phyloP scores from a whole-genome alignment of 2,329 filamentous ascomycete genomes.

The Teratosphaeriaceae sp. region DNA sequence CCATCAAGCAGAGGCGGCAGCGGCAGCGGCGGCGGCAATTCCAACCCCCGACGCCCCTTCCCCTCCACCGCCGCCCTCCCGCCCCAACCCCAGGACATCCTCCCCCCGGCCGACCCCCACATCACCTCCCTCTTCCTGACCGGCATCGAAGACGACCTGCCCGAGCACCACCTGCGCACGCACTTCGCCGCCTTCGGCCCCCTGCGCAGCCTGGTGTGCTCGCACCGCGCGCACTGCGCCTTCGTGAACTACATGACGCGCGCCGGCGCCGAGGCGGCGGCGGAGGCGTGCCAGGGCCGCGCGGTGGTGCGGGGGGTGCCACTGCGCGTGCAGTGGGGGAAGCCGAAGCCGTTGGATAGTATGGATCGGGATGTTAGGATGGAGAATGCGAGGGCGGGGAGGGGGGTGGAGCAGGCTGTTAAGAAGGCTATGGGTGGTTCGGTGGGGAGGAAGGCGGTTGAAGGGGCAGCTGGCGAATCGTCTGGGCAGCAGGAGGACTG shows the following conservation, averaged over 20 bases:
- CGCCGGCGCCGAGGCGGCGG: conserved; percentile 77
- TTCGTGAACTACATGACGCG: conserved; percentile 92
- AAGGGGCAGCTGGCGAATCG: conserved; percentile 38
- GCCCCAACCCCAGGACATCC: conserved; percentile 75
- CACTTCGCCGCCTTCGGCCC: conserved; percentile 88
- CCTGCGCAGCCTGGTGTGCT: conserved; percentile 88
- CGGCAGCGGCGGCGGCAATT: conserved; percentile 28
- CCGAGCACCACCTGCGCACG: conserved; percentile 82
- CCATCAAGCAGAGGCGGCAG: conserved; percentile 34
- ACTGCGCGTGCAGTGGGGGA: conserved; percentile 83
- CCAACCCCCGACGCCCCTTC: conserved; percentile 49
- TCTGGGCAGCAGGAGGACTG: conserved; percentile 36
- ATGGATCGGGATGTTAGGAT: conserved; percentile 82
- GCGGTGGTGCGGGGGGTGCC: conserved; percentile 89
- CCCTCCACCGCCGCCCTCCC: conserved; percentile 67
- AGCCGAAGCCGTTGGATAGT: conserved; percentile 83
- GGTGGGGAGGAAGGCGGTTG: conserved; percentile 18
- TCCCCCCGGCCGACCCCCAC: conserved; percentile 74
- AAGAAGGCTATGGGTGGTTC: conserved; percentile 18
- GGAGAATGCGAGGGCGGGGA: conserved; percentile 72
- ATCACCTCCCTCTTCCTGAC: conserved; percentile 93
- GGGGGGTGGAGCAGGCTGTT: conserved; percentile 40
- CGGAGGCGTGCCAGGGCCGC: conserved; percentile 75
- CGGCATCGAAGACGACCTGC: conserved; percentile 91
- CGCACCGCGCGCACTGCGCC: conserved; percentile 93